phyloP scores from a whole-genome alignment of 768 basidiomycete species.

The Mycena belliarum region DNA sequence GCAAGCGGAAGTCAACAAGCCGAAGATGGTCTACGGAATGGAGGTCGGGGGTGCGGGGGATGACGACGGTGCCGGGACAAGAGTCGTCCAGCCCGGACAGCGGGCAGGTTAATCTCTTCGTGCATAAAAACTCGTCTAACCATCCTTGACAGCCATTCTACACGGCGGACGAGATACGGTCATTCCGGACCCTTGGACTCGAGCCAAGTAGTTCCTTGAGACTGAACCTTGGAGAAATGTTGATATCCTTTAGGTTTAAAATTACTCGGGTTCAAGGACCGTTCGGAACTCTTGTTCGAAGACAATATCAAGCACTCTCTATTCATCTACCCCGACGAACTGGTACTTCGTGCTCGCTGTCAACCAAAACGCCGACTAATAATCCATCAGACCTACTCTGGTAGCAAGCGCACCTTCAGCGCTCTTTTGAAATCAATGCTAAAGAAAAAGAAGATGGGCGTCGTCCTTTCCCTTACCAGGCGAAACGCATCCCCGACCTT shows the following conservation, averaged over 20 bases:
- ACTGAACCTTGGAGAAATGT: too few species aligned
- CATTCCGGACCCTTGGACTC: slow-evolving; percentile 80
- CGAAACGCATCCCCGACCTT: slow-evolving; percentile 76
- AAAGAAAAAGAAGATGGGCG: slow-evolving; percentile 77
- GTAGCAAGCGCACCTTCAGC: slow-evolving; percentile 89
- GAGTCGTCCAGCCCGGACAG: slow-evolving; percentile 51
- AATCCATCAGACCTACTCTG: slow-evolving; percentile 64
- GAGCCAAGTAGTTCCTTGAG: slow-evolving; percentile 82
- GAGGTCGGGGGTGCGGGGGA: slow-evolving; percentile 41
- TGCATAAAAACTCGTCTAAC: not conserved
- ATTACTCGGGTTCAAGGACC: slow-evolving; percentile 89
- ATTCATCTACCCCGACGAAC: slow-evolving; percentile 92
- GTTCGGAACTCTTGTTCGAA: slow-evolving; percentile 69
- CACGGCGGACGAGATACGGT: slow-evolving; percentile 77
- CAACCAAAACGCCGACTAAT: slow-evolving; percentile 2
- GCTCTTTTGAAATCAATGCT: slow-evolving; percentile 84
- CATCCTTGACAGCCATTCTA: slow-evolving; percentile 66
- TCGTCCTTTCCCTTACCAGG: slow-evolving; percentile 71
- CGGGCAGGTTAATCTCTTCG: slow-evolving; percentile 41
- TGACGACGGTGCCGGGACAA: slow-evolving; percentile 33
- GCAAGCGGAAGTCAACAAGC: slow-evolving; percentile 47
- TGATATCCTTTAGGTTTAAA: slow-evolving; percentile 66
- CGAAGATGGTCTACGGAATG: slow-evolving; percentile 48
- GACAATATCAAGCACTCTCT: slow-evolving; percentile 91
- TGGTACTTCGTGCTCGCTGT: slow-evolving; percentile 44